Evolutionary conservation across 2,329 filamentous ascomycete genomes (phyloP).

Genomic region (Penicillium sp.): DNA sequence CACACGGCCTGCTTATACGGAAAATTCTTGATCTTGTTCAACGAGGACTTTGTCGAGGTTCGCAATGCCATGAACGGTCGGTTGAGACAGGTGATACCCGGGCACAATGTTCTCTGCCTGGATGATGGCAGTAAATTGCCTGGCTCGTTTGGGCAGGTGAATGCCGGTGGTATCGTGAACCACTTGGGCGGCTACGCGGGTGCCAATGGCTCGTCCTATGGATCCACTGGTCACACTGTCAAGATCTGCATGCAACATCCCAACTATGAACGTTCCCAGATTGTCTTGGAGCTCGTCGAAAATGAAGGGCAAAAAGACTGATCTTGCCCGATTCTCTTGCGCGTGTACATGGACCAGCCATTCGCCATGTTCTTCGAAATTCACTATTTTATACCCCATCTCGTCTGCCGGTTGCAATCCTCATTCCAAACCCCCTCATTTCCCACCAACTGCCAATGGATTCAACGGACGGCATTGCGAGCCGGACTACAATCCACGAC

Average conservation of each 20-base stretch:
- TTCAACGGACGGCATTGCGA: too few relatives aligned
- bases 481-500: too few relatives aligned
- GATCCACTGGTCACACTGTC: conserved; percentile 56
- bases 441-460: too few relatives aligned
- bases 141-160: conserved; percentile 40
- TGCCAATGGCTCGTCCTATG: conserved; percentile 35
- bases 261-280: conserved; percentile 72
- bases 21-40: conserved; percentile 86
- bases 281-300: conserved; percentile 85
- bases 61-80: conserved; percentile 94
- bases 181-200: too few relatives aligned
- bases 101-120: conserved; percentile 79
- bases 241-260: conserved; percentile 97
- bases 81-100: conserved; percentile 87
- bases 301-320: conserved; percentile 72
- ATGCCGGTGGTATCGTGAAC: conserved; percentile 21
- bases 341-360: too few relatives aligned
- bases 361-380: too few relatives aligned
- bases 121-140: conserved; percentile 62
- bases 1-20: conserved; percentile 82
- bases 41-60: conserved; percentile 94
- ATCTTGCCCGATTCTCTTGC: too few relatives aligned
- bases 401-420: too few relatives aligned
- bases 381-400: too few relatives aligned
- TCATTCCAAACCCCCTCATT: too few relatives aligned